phyloP scores from a whole-genome alignment of 2,329 filamentous ascomycete genomes.

The Botrytis elliptica region DNA sequence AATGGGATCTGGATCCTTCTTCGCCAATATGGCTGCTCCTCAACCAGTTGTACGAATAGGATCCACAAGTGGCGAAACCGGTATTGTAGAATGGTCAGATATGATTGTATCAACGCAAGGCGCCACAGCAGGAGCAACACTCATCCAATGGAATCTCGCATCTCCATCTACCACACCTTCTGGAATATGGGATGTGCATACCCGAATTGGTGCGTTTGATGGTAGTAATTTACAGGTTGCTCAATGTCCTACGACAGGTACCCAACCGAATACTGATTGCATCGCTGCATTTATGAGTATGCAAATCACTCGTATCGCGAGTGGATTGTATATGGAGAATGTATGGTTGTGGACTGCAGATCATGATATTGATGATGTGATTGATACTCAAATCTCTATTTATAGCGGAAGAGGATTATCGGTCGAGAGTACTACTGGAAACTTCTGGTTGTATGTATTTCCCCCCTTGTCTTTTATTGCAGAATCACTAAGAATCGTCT shows the following conservation, averaged over 20 bases:
- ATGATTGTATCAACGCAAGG: slow-evolving; percentile 50
- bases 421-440: slow-evolving; percentile 42
- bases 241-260: slow-evolving; percentile 64
- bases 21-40: slow-evolving; percentile 45
- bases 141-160: slow-evolving; percentile 65
- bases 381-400: slow-evolving; percentile 55
- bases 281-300: slow-evolving; percentile 41
- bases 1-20: slow-evolving; percentile 43
- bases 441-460: slow-evolving; percentile 50
- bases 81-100: slow-evolving; percentile 60
- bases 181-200: slow-evolving; percentile 51
- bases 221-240: slow-evolving; percentile 49
- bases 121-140: slow-evolving; percentile 54
- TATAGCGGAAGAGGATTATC: slow-evolving; percentile 48
- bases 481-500: slow-evolving; percentile 73
- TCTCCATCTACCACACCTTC: slow-evolving; percentile 52
- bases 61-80: slow-evolving; percentile 53
- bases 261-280: slow-evolving; percentile 39
- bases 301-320: slow-evolving; percentile 38
- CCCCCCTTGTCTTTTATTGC: slow-evolving; percentile 52
- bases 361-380: slow-evolving; percentile 42
- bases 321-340: slow-evolving; percentile 52
- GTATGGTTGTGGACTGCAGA: slow-evolving; percentile 50
- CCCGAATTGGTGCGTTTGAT: slow-evolving; percentile 46
- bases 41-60: slow-evolving; percentile 53